phyloP scores from a whole-genome alignment of 257 asterid species.

The Marsdenia floribunda region DNA sequence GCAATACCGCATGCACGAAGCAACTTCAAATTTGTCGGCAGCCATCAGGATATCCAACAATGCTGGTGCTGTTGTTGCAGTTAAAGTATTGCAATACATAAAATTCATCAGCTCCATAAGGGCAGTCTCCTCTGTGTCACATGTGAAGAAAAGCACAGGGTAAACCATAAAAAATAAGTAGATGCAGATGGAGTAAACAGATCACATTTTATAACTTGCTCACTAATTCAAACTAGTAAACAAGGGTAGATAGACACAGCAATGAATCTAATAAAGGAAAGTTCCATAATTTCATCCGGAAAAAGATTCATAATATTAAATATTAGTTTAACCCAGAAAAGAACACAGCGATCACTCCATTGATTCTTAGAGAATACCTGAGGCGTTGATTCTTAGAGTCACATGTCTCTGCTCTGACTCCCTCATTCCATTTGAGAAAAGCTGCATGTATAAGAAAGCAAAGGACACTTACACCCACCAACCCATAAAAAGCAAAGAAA shows the following conservation, averaged over 20 bases:
- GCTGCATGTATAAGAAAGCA: conserved; percentile 36
- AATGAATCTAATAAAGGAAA: background rate
- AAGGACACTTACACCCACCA: conserved; percentile 17
- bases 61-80: conserved; percentile 64
- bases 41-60: conserved; percentile 89
- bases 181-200: background rate
- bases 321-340: background rate
- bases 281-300: background rate
- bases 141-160: conserved; percentile 13
- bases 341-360: background rate
- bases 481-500: background rate
- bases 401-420: conserved; percentile 98
- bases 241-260: background rate
- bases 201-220: background rate
- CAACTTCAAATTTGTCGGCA: conserved; percentile 97
- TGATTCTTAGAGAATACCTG: conserved; percentile 43
- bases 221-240: background rate
- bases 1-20: conserved; percentile 95
- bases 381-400: conserved; percentile 74
- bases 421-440: conserved; percentile 96
- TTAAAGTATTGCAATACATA: conserved; percentile 78
- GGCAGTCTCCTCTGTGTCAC: conserved; percentile 89
- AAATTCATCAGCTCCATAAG: conserved; percentile 96
- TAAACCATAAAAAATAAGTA: background rate
- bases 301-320: background rate